Base-by-base conservation (phyloP, 139 green algal species). In the Chlorella sorokiniana region DNA sequence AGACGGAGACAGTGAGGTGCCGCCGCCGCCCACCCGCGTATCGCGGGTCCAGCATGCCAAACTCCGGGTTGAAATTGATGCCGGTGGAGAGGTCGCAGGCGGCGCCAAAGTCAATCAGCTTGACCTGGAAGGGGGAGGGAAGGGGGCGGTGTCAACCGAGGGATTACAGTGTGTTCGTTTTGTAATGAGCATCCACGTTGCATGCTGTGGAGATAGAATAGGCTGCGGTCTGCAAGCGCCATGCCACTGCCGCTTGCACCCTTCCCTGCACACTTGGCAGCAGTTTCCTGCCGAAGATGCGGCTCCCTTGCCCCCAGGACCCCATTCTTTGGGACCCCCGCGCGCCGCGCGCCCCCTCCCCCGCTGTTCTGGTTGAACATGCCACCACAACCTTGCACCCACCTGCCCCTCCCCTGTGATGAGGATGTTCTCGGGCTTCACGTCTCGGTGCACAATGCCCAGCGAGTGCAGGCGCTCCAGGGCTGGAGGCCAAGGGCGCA, bases 61-160 rank as follows among this genome's bases (percentile, higher is more conserved):
- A 93, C 63, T 88, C 69, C 6, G 95, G 95, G 86, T 96, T 97
- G 89, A 97, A 98, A 85, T 98, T 98, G 84, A 98, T 94, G 64
- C 95, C 95, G 2, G 94, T 98, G 83, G 88, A 93, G 80, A 98
- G 85, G 82, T 98, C 95, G 71, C 92, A 94, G 0, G 95, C 93
- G 8, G 95, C 95, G 7, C 95, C 95, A 90, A 98, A 98, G 79
- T 98, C 95, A 22, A 98, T 97, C 80, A 98, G 87, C 85, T 98
- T 98, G 76, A 98, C 77, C 52, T 85, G 64, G 37, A 45, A 14
- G n/a, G n/a, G n/a, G n/a, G n/a, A n/a, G 48, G 1, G 42, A 23
- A 1, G 33, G 45, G 14, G 3, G 22, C 31, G 69, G 1, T 16
- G 69, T 4, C n/a, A n/a, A n/a, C n/a, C n/a, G 29, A 22, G 42